A percentile compares a stretch with the other conserved stretches of the same genome.
phyloP scores from a whole-genome alignment of 2,329 filamentous ascomycete species.

The Sporothrix inflata region DNA sequence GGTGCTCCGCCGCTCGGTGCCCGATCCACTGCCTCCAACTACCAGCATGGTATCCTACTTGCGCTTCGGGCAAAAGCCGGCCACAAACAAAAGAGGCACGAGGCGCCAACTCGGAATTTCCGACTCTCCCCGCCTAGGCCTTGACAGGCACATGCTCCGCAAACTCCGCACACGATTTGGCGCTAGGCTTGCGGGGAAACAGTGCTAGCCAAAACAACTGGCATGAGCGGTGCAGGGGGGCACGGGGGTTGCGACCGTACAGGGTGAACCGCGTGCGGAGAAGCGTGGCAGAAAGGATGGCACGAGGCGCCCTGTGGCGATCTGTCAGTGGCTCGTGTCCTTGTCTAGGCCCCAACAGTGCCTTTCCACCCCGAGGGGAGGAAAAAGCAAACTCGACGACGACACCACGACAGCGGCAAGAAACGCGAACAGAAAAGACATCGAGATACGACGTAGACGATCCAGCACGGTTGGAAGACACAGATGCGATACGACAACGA shows the following conservation, averaged over 20 bases:
- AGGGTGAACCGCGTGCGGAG: not conserved
- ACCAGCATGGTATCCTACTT: too few relatives aligned
- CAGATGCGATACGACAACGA: too few relatives aligned
- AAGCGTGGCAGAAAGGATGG: not conserved
- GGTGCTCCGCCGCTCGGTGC: not conserved
- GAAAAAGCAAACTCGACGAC: not conserved
- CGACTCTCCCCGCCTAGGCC: slow-evolving; percentile 49
- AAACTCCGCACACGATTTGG: not conserved
- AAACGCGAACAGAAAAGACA: not conserved
- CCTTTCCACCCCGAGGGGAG: not conserved
- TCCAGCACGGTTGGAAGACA: too few relatives aligned
- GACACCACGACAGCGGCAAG: not conserved
- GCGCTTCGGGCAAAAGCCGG: not conserved
- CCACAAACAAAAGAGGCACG: not conserved
- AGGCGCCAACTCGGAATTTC: not conserved
- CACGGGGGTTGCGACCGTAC: not conserved
- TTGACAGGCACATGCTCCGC: slow-evolving; percentile 38
- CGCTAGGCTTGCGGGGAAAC: slow-evolving; percentile 7
- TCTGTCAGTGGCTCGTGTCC: not conserved
- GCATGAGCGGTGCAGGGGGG: too few relatives aligned
- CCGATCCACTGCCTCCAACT: too few relatives aligned
- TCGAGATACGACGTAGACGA: too few relatives aligned
- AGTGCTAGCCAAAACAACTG: not conserved
- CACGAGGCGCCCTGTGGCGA: not conserved
- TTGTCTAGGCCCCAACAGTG: not conserved